Base-by-base conservation (phyloP, 768 basidiomycete species). In the Boletales sp. region DNA sequence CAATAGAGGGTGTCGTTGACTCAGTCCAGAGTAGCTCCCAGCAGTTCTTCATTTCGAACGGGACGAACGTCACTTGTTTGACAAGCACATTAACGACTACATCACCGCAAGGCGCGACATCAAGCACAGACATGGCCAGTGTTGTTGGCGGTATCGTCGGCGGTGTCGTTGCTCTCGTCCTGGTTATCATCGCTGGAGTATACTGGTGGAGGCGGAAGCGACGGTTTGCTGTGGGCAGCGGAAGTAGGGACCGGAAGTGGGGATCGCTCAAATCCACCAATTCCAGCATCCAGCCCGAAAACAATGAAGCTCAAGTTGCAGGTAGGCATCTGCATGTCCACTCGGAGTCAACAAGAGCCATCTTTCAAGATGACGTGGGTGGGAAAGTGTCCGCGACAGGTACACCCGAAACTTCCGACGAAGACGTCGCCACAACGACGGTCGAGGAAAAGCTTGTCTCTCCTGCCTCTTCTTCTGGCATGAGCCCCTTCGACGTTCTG, bases 141-240 rank as follows among this genome's bases (percentile, higher is more conserved):
- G 77, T 86, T 25, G 75, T 72, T 6, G 85, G 83, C 2, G 75
- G 76, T 21, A 72, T 78, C 17, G 54, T 84, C 4, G 83, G 79
- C 5, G 78, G 71, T 2, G 17, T 70, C 2, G 57, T 73, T 3
- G 74, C 64, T 13, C 47, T 80, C 31, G 55, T 54, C 5, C 53
- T 75, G 18, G 57, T 70, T 14, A 58, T 68, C 8, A 45, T 72
- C 21, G 55, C 41, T 48, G 68, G 71, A 51, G 49, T 72, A 33
- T 70, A 64, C 33, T 53, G 73, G 33, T 66, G 57, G 52, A 58
- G 55, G 30, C 59, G 62, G 54, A 56, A 49, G 41, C 51, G 48
- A 37, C 17, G 25, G 18, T 31, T 54, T 4, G 50, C 56, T 17
- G 52, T 56, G 41, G 74, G 72, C 64, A 61, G 59, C 34, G 64